A percentile compares a stretch with the other conserved stretches of the same genome.
Conservation (phyloP, 2,329 filamentous ascomycete species). For the Aquanectria penicillioides region DNA sequence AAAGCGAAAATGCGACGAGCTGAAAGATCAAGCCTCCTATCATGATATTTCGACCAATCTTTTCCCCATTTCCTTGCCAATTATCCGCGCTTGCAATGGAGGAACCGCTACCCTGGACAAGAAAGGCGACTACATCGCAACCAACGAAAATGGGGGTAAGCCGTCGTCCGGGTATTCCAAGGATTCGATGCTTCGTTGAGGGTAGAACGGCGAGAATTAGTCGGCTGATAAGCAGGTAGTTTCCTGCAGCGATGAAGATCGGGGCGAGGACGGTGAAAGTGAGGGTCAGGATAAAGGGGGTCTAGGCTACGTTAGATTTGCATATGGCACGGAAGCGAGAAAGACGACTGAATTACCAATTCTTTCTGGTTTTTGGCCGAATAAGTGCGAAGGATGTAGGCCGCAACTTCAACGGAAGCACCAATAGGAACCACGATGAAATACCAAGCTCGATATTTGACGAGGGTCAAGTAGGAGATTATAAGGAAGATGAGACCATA, state of each 20-base stretch:
- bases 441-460: conserved; percentile 54
- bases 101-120: conserved; percentile 57
- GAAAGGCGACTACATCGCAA: conserved; percentile 55
- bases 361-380: conserved; percentile 47
- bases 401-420: conserved; percentile 52
- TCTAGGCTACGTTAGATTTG: conserved; percentile 28
- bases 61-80: conserved; percentile 53
- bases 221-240: conserved; percentile 62
- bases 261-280: conserved; percentile 60
- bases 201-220: conserved; percentile 53
- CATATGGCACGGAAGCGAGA: background rate
- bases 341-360: conserved; percentile 47
- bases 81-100: conserved; percentile 53
- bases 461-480: conserved; percentile 53
- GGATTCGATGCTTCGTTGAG: conserved; percentile 44
- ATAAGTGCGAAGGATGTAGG: conserved; percentile 51
- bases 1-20: conserved; percentile 51
- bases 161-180: conserved; percentile 48
- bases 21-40: conserved; percentile 55
- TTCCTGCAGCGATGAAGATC: conserved; percentile 59
- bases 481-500: conserved; percentile 51
- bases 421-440: conserved; percentile 56
- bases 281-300: conserved; percentile 50
- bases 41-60: conserved; percentile 52
- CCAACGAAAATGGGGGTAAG: conserved; percentile 58